phyloP scores from a whole-genome alignment of 2,329 filamentous ascomycete species.

The Nigrospora oryzae region DNA sequence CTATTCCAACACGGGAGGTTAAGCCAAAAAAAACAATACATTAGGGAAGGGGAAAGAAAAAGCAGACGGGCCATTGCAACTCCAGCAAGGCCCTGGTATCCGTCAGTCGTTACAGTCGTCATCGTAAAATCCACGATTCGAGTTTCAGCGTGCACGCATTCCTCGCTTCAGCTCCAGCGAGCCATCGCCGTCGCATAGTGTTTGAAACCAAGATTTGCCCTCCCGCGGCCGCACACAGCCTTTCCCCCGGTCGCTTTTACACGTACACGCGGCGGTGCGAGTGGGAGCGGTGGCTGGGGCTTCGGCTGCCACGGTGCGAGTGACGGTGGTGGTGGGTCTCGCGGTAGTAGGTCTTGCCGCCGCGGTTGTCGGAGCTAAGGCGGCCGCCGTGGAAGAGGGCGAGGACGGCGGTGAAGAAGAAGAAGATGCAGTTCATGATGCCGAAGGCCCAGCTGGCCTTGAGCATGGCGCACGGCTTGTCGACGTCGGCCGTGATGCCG shows the following conservation, averaged over 20 bases:
- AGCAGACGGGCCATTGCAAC: no score
- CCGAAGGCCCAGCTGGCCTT: constrained; percentile 84
- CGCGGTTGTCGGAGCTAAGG: constrained; percentile 18
- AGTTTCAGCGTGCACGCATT: no score
- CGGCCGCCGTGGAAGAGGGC: constrained; percentile 51
- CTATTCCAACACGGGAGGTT: no score
- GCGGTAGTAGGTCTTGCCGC: constrained; percentile 27
- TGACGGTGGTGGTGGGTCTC: constrained; percentile 41
- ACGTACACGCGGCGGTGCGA: constrained; percentile 45
- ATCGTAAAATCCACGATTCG: no score
- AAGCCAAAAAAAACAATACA: no score
- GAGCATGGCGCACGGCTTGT: constrained; percentile 84
- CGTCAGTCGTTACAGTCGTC: no score
- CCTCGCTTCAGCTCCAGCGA: no score
- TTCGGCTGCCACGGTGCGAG: constrained; percentile 30
- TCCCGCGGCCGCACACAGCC: no score
- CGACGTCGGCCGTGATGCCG: constrained; percentile 42
- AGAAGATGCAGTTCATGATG: constrained; percentile 81
- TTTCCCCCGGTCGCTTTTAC: constrained; percentile 11
- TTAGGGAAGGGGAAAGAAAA: no score
- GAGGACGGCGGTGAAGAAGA: constrained; percentile 67
- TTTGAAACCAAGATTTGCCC: no score
- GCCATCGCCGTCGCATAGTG: no score
- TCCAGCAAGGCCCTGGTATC: no score
- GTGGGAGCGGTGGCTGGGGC: constrained; percentile 25